Evolutionary conservation across 2,329 filamentous ascomycete species (phyloP), one percentile per base, ranked within the genome.

Genomic region (Xylariaceae sp.): DNA sequence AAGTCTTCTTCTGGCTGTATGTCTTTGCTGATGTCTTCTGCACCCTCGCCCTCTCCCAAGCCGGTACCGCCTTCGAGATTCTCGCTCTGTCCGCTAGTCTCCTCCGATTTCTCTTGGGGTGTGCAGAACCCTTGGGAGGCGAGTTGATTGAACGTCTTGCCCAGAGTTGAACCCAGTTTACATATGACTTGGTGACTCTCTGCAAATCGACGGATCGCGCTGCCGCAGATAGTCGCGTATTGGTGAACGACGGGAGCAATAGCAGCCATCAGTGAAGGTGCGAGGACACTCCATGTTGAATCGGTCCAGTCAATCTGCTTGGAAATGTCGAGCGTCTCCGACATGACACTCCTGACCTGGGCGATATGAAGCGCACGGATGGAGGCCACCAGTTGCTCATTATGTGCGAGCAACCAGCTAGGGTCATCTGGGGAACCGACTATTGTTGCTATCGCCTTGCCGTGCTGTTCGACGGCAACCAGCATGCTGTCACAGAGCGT

Each of bases 11-110:
- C 90, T 12, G 90, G 83, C 47, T 86, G 80, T 32, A 98, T 84
- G 55, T 98, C 92, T 59, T 98, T 97, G 64, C 89, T 97, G 49
- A 98, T 97, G 61, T 98, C 90, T 59, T 98, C 89, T 4, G 85
- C 89, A 13, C 90, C 94, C 61, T 96, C 86, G 9, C 92, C 94
- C 31, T 96, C 92, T 14, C 92, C 94, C 16, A 98, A 78, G 23
- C 92, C 94, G 9, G 89, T 97, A 12, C 94, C 94, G 26, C 80
- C 81, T 62, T 98, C 90, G 19, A 96, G 70, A 52, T 94, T 85
- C 9, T 89, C 86, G 16, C 78, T 74, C 43, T 85, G 76, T 14
- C 77, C 78, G 35, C 79, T 73, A 40, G 82, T 78, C 34, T 82
- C 78, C 28, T 86, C 77, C 1, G 79, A 80, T 52, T 88, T 83